Conservation (phyloP, 1,139 yeast genomes). For the Debaryomyces sp. region DNA sequence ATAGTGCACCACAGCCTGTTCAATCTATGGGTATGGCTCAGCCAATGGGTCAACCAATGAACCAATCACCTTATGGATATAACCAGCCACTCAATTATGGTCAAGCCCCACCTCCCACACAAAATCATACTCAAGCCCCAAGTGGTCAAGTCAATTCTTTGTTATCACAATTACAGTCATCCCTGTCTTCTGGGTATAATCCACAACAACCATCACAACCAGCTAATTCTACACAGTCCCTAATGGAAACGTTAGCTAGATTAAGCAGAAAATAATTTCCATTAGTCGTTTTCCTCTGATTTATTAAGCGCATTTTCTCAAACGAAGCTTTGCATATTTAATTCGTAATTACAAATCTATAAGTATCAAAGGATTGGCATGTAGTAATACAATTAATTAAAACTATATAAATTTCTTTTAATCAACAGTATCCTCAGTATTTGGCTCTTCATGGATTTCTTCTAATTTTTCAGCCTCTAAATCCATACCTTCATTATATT, state of each 20-base stretch:
- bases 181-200: constrained; percentile 9
- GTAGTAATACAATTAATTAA: background rate
- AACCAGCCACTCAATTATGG: constrained; percentile 13
- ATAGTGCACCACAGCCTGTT: constrained; percentile 9
- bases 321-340: background rate
- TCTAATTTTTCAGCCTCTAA: constrained; percentile 14
- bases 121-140: constrained; percentile 15
- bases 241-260: constrained; percentile 44
- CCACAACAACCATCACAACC: constrained; percentile 17
- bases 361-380: background rate
- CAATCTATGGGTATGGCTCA: constrained; percentile 3
- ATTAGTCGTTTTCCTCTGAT: background rate
- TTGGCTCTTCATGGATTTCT: constrained; percentile 9
- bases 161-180: constrained; percentile 31
- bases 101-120: constrained; percentile 13
- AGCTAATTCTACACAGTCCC: constrained; percentile 21
- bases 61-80: constrained; percentile 7
- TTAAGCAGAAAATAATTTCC: constrained; percentile 25
- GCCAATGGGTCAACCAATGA: background rate
- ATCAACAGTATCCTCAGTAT: constrained; percentile 31
- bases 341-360: constrained; percentile 6
- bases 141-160: constrained; percentile 30
- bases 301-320: background rate
- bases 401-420: constrained; percentile 11
- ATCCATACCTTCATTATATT: constrained; percentile 35